Base-by-base conservation (phyloP, 176 grass and related monocot species). In the Tuctoria greenei region DNA sequence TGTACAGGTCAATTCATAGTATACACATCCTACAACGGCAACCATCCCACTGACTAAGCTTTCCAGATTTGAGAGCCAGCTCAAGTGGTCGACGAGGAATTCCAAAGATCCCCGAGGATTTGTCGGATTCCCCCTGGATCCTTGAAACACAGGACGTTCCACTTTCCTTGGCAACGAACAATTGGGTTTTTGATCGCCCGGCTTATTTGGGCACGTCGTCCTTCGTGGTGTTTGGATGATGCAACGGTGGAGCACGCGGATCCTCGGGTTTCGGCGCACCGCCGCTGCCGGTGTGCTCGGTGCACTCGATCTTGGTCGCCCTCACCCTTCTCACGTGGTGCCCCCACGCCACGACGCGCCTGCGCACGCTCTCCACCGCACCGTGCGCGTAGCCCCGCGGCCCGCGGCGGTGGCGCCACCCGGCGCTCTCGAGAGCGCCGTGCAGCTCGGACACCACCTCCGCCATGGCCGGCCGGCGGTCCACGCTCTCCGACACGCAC, bases 281-380 rank as follows among this genome's bases (percentile, higher is more conserved):
- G 61, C 38, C 37, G 44, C 74, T 46, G 82, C 69, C 62, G 14
- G 88, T 83, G 68, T 90, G 82, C 77, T 88, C 91, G n/a, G 75
- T 88, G 91, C 91, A 98, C 73, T 88, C 87, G 65, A 94, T 81
- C 72, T 83, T 98, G 54, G 84, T 92, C 54, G 91, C 83, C 27
- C 67, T 78, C 47, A 75, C 64, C 82, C 68, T 86, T 31, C 24
- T 66, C 34, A 67, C 79, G 74, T 65, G 76, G 67, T 66, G 56
- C 40, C 85, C 88, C 91, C 91, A 92, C 61, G 79, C 74, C 64
- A 58, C 69, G 58, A 92, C 79, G 70, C 79, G 77, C 34, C 84
- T 86, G 83, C 65, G 67, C 50, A 74, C 61, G 55, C 73, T 76
- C 64, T 68, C 71, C 4, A 76, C 38, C 16, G 71, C 60, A 28